A percentile compares a stretch with the other conserved stretches of the same genome.
Conservation (phyloP, 176 grass and related monocot genomes). For the Thalia dealbata region DNA sequence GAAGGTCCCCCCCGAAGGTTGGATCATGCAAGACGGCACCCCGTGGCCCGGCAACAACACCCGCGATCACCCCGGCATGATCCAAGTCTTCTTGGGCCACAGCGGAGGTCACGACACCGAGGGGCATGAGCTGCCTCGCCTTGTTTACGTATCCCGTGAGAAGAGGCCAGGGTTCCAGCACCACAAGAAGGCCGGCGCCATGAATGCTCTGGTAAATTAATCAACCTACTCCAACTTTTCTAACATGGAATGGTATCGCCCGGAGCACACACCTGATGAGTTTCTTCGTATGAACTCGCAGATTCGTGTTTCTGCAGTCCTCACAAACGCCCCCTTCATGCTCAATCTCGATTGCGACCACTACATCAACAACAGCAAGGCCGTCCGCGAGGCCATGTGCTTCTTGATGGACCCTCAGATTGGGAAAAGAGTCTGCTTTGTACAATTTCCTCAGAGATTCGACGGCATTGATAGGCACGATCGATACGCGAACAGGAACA, state of each 20-base stretch:
- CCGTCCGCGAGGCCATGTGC: conserved; percentile 89
- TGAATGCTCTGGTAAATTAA: conserved; percentile 71
- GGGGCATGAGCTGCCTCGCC: conserved; percentile 84
- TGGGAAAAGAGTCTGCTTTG: conserved; percentile 76
- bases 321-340: conserved; percentile 95
- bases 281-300: conserved; percentile 8
- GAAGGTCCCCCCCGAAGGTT: conserved; percentile 76
- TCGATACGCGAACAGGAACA: conserved; percentile 93
- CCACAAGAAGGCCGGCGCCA: conserved; percentile 99
- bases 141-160: conserved; percentile 97
- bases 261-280: too few relatives aligned
- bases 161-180: conserved; percentile 92
- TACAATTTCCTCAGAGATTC: conserved; percentile 98
- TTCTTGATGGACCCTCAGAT: conserved; percentile 97
- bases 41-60: conserved; percentile 99
- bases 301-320: conserved; percentile 94
- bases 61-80: conserved; percentile 96
- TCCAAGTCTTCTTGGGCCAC: conserved; percentile 96
- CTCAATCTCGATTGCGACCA: conserved; percentile 97
- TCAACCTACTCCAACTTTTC: too few relatives aligned
- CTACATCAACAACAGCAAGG: conserved; percentile 99
- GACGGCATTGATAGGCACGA: conserved; percentile 89
- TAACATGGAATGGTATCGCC: too few relatives aligned
- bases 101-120: conserved; percentile 86
- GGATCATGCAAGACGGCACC: conserved; percentile 99